These are phyloP conservation scores for Westerdykella sp. DNA, from an alignment of 2,329 filamentous ascomycete genomes.

Conservation along the genomic window DNA sequence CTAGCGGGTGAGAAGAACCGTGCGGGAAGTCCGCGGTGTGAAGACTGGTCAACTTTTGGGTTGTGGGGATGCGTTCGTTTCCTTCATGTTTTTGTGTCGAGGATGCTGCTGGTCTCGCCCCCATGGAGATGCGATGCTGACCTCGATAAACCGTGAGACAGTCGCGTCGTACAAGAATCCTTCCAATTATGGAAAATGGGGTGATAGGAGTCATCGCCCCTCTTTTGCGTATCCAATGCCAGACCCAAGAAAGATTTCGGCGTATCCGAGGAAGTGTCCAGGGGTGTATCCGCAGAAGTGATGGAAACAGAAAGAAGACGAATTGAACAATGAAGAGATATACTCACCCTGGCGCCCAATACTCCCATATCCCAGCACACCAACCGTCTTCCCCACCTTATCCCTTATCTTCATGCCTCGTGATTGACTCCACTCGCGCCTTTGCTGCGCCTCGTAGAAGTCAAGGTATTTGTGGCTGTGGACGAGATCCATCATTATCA, in stretches of 20 bases:
- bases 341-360: conserved; percentile 54
- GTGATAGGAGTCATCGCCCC: background rate
- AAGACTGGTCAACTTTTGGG: too few relatives aligned
- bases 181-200: too few relatives aligned
- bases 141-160: too few relatives aligned
- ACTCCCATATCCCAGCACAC: conserved; percentile 57
- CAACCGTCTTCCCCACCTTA: conserved; percentile 52
- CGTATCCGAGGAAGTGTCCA: background rate
- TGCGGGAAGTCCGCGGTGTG: too few relatives aligned
- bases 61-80: too few relatives aligned
- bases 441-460: conserved; percentile 54
- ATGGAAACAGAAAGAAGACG: background rate
- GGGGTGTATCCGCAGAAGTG: too few relatives aligned
- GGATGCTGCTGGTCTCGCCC: too few relatives aligned
- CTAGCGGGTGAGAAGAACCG: too few relatives aligned
- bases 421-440: conserved; percentile 47
- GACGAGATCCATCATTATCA: conserved; percentile 56
- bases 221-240: background rate
- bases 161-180: too few relatives aligned
- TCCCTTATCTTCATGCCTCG: conserved; percentile 43
- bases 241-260: background rate
- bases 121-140: too few relatives aligned
- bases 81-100: too few relatives aligned
- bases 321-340: background rate
- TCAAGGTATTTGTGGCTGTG: conserved; percentile 50